A percentile compares a stretch with the other conserved stretches of the same genome.
Conservation (phyloP, 1,284 basidiomycete species). For the Puccinia horiana region DNA sequence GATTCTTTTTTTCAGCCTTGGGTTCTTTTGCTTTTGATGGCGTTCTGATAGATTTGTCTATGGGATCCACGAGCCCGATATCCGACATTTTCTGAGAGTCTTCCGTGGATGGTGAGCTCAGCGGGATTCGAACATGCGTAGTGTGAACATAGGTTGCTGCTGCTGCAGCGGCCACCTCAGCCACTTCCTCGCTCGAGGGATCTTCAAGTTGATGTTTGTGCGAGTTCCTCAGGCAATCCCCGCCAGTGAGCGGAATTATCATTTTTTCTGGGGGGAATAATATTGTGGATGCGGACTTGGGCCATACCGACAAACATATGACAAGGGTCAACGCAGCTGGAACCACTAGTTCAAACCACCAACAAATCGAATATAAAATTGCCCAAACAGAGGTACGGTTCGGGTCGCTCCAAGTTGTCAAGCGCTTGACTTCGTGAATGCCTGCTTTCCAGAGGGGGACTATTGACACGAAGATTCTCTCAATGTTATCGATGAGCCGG, state of each 20-base stretch:
- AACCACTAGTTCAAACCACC: slow-evolving; percentile 22
- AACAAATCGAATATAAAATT: slow-evolving; percentile 20
- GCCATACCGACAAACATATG: slow-evolving; percentile 4
- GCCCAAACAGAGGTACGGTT: slow-evolving; percentile 38
- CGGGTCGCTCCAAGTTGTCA: slow-evolving; percentile 36
- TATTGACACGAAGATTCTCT: slow-evolving; percentile 13
- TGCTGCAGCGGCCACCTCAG: slow-evolving; percentile 24
- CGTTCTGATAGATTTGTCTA: neutral
- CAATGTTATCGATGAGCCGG: slow-evolving; percentile 24
- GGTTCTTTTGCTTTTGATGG: slow-evolving; percentile 26
- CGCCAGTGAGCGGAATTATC: too few species aligned
- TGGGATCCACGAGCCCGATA: neutral
- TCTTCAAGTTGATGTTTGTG: neutral
- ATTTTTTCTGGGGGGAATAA: slow-evolving; percentile 25
- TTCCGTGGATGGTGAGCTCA: neutral
- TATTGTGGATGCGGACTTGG: neutral
- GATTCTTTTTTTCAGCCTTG: slow-evolving; percentile 7
- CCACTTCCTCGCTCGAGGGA: slow-evolving; percentile 7
- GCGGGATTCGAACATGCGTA: neutral
- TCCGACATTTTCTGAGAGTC: neutral
- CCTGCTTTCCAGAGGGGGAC: slow-evolving; percentile 22
- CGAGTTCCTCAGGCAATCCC: neutral
- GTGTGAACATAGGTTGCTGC: slow-evolving; percentile 3
- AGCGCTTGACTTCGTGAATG: slow-evolving; percentile 24
- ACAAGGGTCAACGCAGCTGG: slow-evolving; percentile 10